Conservation (phyloP, 768 basidiomycete genomes). For the Rhodotorula graminis region DNA sequence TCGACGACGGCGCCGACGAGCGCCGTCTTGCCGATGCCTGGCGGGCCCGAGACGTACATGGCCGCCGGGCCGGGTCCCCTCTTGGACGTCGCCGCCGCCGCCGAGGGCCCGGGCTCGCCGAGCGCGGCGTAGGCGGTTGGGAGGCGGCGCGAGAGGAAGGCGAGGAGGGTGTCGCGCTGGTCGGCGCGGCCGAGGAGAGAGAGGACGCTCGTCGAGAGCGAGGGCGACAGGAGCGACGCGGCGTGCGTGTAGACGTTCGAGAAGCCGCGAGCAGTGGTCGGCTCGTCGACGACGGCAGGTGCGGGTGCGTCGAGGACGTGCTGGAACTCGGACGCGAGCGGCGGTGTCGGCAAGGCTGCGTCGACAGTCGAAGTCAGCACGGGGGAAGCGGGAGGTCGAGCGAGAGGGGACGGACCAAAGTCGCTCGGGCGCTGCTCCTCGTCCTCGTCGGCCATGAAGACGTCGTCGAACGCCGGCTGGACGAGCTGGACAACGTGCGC, state of each 20-base stretch:
- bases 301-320: neutral
- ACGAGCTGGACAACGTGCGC: neutral
- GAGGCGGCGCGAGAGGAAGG: slow-evolving; percentile 59
- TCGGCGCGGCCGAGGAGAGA: slow-evolving; percentile 62
- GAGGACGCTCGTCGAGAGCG: slow-evolving; percentile 50
- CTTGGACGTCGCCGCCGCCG: neutral
- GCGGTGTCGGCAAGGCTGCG: neutral
- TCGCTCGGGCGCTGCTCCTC: neutral
- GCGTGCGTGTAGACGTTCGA: slow-evolving; percentile 36
- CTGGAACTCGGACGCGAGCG: neutral
- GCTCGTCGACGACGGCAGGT: too few relatives aligned
- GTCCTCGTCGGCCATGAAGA: neutral
- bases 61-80: slow-evolving; percentile 15
- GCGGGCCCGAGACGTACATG: slow-evolving; percentile 85
- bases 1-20: slow-evolving; percentile 64
- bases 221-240: slow-evolving; percentile 28
- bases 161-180: slow-evolving; percentile 59
- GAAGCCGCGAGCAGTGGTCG: neutral
- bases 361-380: neutral
- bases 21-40: slow-evolving; percentile 88
- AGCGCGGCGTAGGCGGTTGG: slow-evolving; percentile 47
- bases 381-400: neutral
- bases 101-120: slow-evolving; percentile 23
- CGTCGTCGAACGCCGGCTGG: neutral
- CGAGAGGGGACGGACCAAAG: neutral